These are phyloP conservation scores for Lophiotrema nucula DNA, from an alignment of 495 filamentous ascomycete genomes.

Conservation along the genomic window DNA sequence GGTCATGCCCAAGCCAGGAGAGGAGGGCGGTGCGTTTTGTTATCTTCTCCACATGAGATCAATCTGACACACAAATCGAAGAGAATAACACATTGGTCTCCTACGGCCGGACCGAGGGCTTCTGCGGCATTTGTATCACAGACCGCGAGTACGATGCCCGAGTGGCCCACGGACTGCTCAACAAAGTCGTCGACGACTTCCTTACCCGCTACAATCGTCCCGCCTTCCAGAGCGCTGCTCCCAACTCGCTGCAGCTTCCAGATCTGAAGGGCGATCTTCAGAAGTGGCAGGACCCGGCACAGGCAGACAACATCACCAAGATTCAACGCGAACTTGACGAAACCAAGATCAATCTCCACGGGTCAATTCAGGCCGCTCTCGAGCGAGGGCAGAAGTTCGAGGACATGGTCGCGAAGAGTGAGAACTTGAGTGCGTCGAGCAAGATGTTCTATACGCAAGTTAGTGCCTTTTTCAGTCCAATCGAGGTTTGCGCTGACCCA, in stretches of 20 bases:
- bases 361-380: constrained; percentile 89
- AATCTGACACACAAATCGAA: too few relatives aligned
- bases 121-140: constrained; percentile 86
- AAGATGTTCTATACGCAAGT: constrained; percentile 95
- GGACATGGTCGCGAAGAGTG: constrained; percentile 81
- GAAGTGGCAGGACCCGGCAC: constrained; percentile 84
- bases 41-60: too few relatives aligned
- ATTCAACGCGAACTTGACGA: constrained; percentile 97
- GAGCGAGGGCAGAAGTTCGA: constrained; percentile 91
- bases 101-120: constrained; percentile 82
- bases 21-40: too few relatives aligned
- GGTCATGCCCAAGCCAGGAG: too few relatives aligned
- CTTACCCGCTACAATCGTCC: constrained; percentile 72
- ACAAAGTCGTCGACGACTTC: constrained; percentile 92
- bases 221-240: constrained; percentile 56
- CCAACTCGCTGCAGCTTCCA: constrained; percentile 58
- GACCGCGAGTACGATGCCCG: constrained; percentile 73
- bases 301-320: constrained; percentile 88
- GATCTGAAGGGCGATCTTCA: constrained; percentile 77
- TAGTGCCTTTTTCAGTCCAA: not conserved
- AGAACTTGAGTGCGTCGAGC: constrained; percentile 80
- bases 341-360: constrained; percentile 96
- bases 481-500: not conserved
- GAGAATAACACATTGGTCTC: too few relatives aligned
- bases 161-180: constrained; percentile 90